Evolutionary conservation across 2,329 filamentous ascomycete species (phyloP).

Genomic region (Nannizzia gypsea): DNA sequence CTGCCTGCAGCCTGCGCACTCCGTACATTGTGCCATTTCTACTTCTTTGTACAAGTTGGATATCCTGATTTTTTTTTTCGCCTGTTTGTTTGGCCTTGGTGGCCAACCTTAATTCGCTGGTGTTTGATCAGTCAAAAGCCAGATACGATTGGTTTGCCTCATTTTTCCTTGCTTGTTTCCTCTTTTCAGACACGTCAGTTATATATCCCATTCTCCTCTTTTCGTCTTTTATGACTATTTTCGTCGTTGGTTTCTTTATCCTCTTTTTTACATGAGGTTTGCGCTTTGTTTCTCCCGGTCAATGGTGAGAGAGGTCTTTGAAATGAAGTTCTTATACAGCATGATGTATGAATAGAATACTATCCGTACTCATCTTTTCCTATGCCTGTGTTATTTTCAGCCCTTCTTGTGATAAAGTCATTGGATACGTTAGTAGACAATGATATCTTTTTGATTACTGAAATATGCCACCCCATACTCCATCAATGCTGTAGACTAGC

Average conservation of each 20-base stretch:
- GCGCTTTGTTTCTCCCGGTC: background rate
- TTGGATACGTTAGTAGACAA: background rate
- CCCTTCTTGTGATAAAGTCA: background rate
- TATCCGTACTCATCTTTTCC: background rate
- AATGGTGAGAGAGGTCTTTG: background rate
- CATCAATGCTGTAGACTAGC: background rate
- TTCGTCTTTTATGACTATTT: background rate
- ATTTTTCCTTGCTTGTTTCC: background rate
- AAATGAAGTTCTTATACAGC: background rate
- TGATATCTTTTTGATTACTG: background rate
- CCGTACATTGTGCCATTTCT: background rate
- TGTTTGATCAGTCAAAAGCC: slow-evolving; percentile 2
- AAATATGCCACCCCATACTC: background rate
- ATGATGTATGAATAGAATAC: background rate
- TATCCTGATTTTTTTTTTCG: background rate
- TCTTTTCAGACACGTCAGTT: slow-evolving; percentile 1
- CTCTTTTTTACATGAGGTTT: background rate
- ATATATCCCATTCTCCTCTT: background rate
- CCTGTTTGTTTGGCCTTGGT: background rate
- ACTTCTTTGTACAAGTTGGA: background rate
- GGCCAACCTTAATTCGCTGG: background rate
- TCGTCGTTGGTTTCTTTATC: background rate
- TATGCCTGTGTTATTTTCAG: background rate
- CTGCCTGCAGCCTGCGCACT: background rate
- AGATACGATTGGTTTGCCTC: slow-evolving; percentile 2